Evolutionary conservation across 2,329 filamentous ascomycete genomes (phyloP), one percentile per base, ranked within the genome.

Genomic region (Endoconidiophora laricicola): DNA sequence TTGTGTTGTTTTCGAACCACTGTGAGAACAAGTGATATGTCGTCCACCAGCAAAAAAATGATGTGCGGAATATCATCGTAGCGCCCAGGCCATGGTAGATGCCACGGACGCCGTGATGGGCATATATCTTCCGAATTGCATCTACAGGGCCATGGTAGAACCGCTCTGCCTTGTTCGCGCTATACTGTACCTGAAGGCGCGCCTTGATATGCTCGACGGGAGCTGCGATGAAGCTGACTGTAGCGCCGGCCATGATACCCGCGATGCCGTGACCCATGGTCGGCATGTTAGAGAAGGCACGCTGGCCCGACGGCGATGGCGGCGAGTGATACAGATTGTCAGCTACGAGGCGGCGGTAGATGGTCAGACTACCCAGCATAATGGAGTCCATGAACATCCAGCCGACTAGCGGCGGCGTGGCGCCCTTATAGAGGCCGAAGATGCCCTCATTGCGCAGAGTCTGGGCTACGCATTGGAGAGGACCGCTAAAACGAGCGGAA

Each of bases 41-140:
- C n/a, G 81, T 80, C 91, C 91, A 98, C 88, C 88, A 96, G 69
- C 82, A 91, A 73, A 94, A 95, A 72, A 98, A 98, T 68, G 90
- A 94, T 12, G 79, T 78, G 16, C 91, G 77, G 69, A 96, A 96
- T 44, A 96, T 65, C 45, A 96, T 69, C 0, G 91, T 96, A 1
- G 91, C 85, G 37, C 66, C 70, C 10, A 98, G 73, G 0, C 91
- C 91, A 61, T 86, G 87, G 64, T 90, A 98, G 6, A 98, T 64
- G 36, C 90, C 91, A 20, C 65, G 61, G 2, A 95, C 59, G 43
- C 91, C 90, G 62, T 96, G 86, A 46, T 68, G 62, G n/a, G 62
- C 58, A 61, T 76, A 76, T 43, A 86, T 78, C 65, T 86, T 90
- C 57, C 65, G 66, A 37, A 81, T 64, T 62, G 86, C 94, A 66